phyloP scores from a whole-genome alignment of 371 early-diverging fungal species.

The Haplosporangium sp. region DNA sequence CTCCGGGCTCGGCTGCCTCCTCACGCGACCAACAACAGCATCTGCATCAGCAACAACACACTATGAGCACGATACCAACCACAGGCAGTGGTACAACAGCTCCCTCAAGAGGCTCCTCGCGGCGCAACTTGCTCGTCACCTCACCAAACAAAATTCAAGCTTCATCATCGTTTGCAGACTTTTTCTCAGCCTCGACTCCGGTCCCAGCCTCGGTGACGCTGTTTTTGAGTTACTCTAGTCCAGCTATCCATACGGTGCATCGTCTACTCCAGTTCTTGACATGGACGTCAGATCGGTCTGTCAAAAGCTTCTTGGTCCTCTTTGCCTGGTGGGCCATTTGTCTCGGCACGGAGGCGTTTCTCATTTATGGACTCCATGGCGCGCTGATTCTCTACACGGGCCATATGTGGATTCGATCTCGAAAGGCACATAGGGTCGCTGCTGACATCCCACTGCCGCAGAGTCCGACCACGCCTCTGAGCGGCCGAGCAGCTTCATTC shows the following conservation, averaged over 20 bases:
- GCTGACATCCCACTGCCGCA: constrained; percentile 16
- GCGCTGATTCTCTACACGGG: constrained; percentile 39
- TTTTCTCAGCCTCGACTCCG: constrained; percentile 53
- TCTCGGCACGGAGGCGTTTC: constrained; percentile 45
- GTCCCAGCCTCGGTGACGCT: constrained; percentile 56
- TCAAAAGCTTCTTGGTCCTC: constrained; percentile 55
- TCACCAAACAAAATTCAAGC: constrained; percentile 20
- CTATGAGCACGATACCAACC: constrained; percentile 17
- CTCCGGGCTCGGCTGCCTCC: neutral
- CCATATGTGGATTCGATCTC: constrained; percentile 51
- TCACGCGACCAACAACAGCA: neutral
- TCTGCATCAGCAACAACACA: constrained; percentile 1
- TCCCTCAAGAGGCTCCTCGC: constrained; percentile 3
- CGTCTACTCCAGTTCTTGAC: constrained; percentile 51
- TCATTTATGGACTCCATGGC: constrained; percentile 53
- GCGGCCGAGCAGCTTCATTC: constrained; percentile 29
- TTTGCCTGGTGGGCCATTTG: constrained; percentile 58
- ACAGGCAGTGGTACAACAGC: constrained; percentile 4
- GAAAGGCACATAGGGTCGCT: constrained; percentile 32
- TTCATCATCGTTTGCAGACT: constrained; percentile 49
- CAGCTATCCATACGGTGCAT: constrained; percentile 49
- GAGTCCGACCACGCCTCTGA: constrained; percentile 29
- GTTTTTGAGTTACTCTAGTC: constrained; percentile 51
- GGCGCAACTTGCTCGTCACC: constrained; percentile 26
- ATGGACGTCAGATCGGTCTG: constrained; percentile 54